These are phyloP conservation scores for Strigomonas oncopelti DNA, from an alignment of 208 protist genomes.

Conservation along the genomic window DNA sequence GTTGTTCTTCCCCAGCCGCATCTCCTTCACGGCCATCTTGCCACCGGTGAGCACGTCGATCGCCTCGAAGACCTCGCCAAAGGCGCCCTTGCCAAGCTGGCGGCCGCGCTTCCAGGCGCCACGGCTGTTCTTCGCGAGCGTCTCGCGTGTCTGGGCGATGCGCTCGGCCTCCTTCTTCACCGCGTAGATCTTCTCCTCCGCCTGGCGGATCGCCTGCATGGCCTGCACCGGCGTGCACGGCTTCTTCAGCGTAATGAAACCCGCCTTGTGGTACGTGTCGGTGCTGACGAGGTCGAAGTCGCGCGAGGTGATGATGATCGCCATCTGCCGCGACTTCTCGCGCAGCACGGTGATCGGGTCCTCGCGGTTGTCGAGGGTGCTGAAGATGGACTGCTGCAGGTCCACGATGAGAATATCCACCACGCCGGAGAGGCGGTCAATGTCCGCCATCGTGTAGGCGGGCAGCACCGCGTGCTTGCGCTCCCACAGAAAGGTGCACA, in stretches of 20 bases:
- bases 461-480: slow-evolving; percentile 83
- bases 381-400: slow-evolving; percentile 71
- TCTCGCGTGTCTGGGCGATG: slow-evolving; percentile 73
- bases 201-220: slow-evolving; percentile 58
- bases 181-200: slow-evolving; percentile 72
- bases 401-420: slow-evolving; percentile 86
- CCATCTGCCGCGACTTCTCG: slow-evolving; percentile 76
- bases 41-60: slow-evolving; percentile 80
- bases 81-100: slow-evolving; percentile 81
- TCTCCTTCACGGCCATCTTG: slow-evolving; percentile 89
- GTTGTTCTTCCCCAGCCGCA: slow-evolving; percentile 60
- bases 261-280: slow-evolving; percentile 70
- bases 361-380: slow-evolving; percentile 24
- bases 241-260: slow-evolving; percentile 84
- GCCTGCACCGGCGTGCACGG: slow-evolving; percentile 78
- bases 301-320: slow-evolving; percentile 69
- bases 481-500: slow-evolving; percentile 86
- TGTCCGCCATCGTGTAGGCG: slow-evolving; percentile 63
- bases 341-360: slow-evolving; percentile 72
- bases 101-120: slow-evolving; percentile 69
- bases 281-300: slow-evolving; percentile 53
- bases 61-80: slow-evolving; percentile 85
- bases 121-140: slow-evolving; percentile 78
- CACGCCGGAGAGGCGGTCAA: slow-evolving; percentile 64
- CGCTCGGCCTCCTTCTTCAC: slow-evolving; percentile 71